phyloP scores from a whole-genome alignment of 306 rosid genomes.

The Casuarina glauca region DNA sequence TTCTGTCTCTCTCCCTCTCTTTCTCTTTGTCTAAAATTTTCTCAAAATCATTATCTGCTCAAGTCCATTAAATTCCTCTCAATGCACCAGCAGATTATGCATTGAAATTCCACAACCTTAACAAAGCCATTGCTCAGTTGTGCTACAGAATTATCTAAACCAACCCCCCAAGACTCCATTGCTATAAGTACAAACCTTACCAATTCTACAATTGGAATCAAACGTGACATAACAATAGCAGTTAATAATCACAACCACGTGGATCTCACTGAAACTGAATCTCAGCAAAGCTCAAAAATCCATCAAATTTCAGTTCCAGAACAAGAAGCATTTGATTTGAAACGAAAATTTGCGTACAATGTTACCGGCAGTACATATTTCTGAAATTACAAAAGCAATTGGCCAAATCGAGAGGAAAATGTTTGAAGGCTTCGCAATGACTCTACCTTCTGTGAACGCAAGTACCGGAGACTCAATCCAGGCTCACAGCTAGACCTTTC shows the following conservation, averaged over 20 bases:
- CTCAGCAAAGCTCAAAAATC: neutral
- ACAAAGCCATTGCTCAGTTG: neutral
- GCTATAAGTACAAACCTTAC: neutral
- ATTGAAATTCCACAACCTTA: too few species aligned
- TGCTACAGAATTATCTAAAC: neutral
- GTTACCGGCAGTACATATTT: neutral
- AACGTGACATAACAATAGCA: too few species aligned
- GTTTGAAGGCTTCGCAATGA: conserved; percentile 18
- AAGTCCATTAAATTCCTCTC: neutral
- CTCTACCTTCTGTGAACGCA: conserved; percentile 24
- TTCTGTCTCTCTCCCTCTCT: neutral
- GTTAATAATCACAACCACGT: neutral
- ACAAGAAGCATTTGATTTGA: neutral
- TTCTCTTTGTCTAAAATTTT: neutral
- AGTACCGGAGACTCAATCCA: conserved; percentile 9
- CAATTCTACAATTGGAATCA: too few species aligned
- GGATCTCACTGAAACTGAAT: neutral
- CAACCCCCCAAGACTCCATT: neutral
- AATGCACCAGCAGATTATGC: neutral
- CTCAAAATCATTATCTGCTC: neutral
- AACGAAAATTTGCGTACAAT: neutral
- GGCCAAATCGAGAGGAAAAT: neutral
- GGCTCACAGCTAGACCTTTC: neutral
- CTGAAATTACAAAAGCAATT: neutral
- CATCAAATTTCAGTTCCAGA: neutral